Evolutionary conservation across 106 monocot species (phyloP), one percentile per base, ranked within the genome.

Genomic region (Dendrobium chrysotoxum): DNA sequence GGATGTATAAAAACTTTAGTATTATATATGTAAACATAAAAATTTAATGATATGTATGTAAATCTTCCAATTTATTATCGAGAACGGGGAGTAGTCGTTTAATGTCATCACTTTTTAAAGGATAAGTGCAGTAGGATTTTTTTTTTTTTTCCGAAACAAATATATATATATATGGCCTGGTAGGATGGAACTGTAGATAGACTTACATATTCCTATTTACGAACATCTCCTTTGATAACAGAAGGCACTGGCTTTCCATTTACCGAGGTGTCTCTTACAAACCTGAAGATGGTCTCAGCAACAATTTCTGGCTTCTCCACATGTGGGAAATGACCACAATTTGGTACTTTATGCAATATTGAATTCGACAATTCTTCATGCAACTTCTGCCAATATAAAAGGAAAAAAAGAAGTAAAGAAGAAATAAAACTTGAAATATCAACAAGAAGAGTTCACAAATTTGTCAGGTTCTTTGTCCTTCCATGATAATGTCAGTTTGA

Each of bases 321-420:
- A 67, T 91, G 91, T 40, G 91, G 91, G 86, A 91, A 53, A 79
- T 91, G 91, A n/a, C 91, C 91, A 40, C 86, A 91, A 41, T 81
- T 81, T 75, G 91, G 88, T 80, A 91, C 76, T 40, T 81, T 65
- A 47, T 54, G 46, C 74, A 91, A 68, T 64, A 72, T 66, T 66
- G 91, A 91, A 77, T 85, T 78, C 26, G 44, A 82, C 13, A 91
- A 40, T 55, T 91, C 91, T 3, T 77, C 75, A 20, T 86, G 83
- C 53, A 88, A 76, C 83, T 84, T 84, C 91, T 91, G 86, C 80
- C 79, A 17, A 50, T 13, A 50, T 13, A 50, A 46, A 10, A 46
- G 13, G 3, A 50, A 13, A 50, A 50, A 13, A 50, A 50, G 15
- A 13, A 17, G 13, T 50, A 50, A 50, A 50, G 3, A 50, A 50